These are phyloP conservation scores for Acer saccharum DNA, from an alignment of 345 rosid species.

Conservation along the genomic window DNA sequence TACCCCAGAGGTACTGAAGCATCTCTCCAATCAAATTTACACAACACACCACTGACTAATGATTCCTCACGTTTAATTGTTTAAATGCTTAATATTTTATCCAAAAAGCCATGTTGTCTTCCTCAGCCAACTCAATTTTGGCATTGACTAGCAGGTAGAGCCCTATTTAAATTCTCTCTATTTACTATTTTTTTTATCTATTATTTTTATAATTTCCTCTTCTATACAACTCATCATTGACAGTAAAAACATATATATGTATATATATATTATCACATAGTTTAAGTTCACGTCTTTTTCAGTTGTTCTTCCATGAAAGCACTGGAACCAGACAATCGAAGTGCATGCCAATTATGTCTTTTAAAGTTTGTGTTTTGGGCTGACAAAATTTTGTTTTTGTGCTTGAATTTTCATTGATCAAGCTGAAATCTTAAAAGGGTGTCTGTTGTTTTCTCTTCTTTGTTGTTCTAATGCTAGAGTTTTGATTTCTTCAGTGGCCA, in stretches of 20 bases:
- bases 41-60: not conserved
- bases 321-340: not conserved
- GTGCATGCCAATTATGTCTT: not conserved
- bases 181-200: not conserved
- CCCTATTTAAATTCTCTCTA: not conserved
- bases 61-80: not conserved
- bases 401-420: not conserved
- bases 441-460: conserved; percentile 5
- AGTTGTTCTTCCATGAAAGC: not conserved
- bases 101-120: not conserved
- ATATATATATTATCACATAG: too few relatives aligned
- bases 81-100: not conserved
- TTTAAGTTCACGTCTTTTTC: not conserved
- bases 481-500: conserved; percentile 10
- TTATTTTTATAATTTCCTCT: not conserved
- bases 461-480: not conserved
- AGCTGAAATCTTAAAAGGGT: conserved; percentile 19
- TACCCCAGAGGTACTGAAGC: too few relatives aligned
- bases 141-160: conserved; percentile 23
- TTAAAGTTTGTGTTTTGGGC: not conserved
- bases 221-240: conserved; percentile 16
- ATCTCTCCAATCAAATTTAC: not conserved
- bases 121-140: not conserved
- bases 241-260: not conserved
- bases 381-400: not conserved